Evolutionary conservation across 768 basidiomycete species (phyloP), one percentile per base, ranked within the genome.

Genomic region (Russula griseocarnosa): DNA sequence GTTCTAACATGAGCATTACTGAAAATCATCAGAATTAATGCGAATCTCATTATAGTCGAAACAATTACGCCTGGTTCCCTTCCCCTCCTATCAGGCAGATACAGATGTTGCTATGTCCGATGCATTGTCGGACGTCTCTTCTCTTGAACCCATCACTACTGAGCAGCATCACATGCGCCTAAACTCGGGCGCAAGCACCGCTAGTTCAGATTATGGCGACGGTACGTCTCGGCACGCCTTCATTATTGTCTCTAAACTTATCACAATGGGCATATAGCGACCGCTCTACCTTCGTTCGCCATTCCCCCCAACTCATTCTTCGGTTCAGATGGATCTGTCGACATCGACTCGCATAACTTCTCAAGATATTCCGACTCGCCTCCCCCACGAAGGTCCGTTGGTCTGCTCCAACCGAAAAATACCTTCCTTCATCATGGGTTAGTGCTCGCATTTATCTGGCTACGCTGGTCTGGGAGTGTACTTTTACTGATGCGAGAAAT

Each of bases 351-450:
- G n/a, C 66, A 70, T 40, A 69, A 70, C 51, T 71, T 71, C 61
- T 68, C 66, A 40, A 63, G 66, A 67, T 49, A 47, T 11, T 70
- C 71, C 55, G 70, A 63, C 68, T 75, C 73, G 61, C 81, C 78
- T 61, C 75, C 72, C 52, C 75, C 81, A 51, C 76, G 79, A 51
- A 77, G 77, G 65, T 65, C 69, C 24, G 75, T 89, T 63, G 86
- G 89, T 58, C 78, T 92, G 22, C 75, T 91, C 50, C 88, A 90
- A 69, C 90, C 90, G 3, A 77, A 77, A 26, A 73, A 69, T 20
- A 61, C 74, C 32, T 83, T 88, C 62, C 74, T 79, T 47, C 90
- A 92, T 69, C 87, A 91, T 68, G 85, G 89, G 90, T 92, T 81
- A 74, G 81, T 76, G 66, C 55, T 20, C 16, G 36, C 26, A 32